Conservation (phyloP, 2,329 filamentous ascomycete genomes). For the Fusarium tjaetaba region DNA sequence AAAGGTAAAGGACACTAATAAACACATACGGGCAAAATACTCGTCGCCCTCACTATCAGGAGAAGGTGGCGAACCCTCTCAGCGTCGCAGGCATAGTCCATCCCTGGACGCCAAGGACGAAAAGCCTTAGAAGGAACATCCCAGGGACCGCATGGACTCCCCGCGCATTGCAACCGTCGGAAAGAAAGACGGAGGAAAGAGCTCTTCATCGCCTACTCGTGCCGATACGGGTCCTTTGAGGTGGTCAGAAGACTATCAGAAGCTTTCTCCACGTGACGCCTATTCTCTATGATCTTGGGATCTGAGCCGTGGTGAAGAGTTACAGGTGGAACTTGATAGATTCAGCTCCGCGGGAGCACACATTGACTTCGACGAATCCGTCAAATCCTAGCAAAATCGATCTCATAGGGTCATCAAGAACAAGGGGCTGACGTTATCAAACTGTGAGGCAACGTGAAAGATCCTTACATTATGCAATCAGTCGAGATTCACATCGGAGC, state of each 20-base stretch:
- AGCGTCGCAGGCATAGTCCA: neutral
- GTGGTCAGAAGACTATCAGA: neutral
- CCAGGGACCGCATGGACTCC: neutral
- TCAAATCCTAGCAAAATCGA: neutral
- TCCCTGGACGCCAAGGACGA: neutral
- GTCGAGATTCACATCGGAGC: neutral
- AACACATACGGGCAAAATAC: too few species aligned
- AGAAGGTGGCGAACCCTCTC: neutral
- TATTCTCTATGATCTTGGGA: neutral
- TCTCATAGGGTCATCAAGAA: too few species aligned
- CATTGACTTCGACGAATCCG: accelerated
- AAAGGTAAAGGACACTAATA: too few species aligned
- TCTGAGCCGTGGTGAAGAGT: neutral
- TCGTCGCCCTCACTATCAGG: too few species aligned
- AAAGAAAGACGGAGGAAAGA: neutral
- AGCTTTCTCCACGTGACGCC: neutral
- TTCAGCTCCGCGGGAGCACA: neutral
- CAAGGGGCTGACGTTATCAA: neutral
- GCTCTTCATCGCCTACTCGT: neutral
- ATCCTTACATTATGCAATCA: neutral
- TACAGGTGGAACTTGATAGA: neutral
- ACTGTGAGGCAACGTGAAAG: neutral
- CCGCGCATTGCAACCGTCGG: neutral
- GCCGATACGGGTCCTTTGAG: too few species aligned
- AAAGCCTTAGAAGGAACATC: neutral